A percentile compares a stretch with the other conserved stretches of the same genome.
Evolutionary conservation across 306 rosid genomes (phyloP).

Genomic region (Abrus pulchellus): DNA sequence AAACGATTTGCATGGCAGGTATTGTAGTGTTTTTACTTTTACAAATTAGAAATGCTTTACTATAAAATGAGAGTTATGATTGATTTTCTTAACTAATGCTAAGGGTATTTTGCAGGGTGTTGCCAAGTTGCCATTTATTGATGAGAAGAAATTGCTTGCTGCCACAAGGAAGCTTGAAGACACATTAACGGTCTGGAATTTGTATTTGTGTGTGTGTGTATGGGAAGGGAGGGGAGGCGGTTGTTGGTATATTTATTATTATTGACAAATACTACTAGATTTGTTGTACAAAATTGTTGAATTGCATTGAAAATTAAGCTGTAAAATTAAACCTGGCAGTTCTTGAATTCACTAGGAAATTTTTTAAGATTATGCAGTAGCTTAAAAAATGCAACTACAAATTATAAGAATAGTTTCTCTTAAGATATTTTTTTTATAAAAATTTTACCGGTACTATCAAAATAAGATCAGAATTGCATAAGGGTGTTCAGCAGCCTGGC

Average conservation of each 20-base stretch:
- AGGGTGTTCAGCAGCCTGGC: constrained; percentile 18
- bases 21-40: constrained; percentile 4
- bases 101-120: constrained; percentile 63
- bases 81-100: constrained; percentile 21
- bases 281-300: constrained; percentile 31
- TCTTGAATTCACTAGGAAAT: neutral
- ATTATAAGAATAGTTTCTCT: constrained; percentile 4
- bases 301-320: constrained; percentile 32
- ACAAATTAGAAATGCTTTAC: constrained; percentile 27
- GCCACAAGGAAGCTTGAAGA: constrained; percentile 76
- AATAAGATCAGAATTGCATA: constrained; percentile 33
- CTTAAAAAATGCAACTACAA: constrained; percentile 12
- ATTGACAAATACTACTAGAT: constrained; percentile 1
- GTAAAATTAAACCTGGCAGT: constrained; percentile 13
- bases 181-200: constrained; percentile 71
- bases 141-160: constrained; percentile 73
- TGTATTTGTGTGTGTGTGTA: neutral
- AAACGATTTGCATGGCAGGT: constrained; percentile 95
- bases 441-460: constrained; percentile 29
- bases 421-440: constrained; percentile 17
- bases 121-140: constrained; percentile 85
- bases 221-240: no score
- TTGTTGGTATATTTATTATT: no score
- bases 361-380: constrained; percentile 13
- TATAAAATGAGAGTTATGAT: constrained; percentile 25